Percentiles rank a stretch among this genome's conserved stretches.
Evolutionary conservation across 2,329 filamentous ascomycete species (phyloP).

Genomic region (Stachybotrys echinatus): DNA sequence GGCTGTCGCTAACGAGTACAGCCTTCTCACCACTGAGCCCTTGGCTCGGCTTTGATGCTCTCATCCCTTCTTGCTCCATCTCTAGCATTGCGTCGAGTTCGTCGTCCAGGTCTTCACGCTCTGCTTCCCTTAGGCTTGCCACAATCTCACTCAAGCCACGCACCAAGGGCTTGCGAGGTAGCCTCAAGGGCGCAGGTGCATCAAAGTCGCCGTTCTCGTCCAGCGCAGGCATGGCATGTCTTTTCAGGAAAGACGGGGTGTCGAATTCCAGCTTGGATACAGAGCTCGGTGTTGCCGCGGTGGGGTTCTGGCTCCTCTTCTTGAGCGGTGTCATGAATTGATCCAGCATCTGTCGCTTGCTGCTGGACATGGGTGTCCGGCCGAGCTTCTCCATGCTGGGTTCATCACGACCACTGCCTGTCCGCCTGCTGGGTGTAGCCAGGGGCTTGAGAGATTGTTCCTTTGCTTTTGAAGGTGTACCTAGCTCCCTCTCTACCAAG

Average conservation of each 20-base stretch:
- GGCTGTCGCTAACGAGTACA: constrained; percentile 38
- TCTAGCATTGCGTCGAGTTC: constrained; percentile 72
- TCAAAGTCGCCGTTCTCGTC: constrained; percentile 50
- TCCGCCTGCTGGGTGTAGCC: constrained; percentile 44
- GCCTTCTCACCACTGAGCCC: too few species aligned
- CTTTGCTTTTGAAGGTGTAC: constrained; percentile 38
- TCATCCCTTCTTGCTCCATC: constrained; percentile 48
- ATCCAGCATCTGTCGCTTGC: constrained; percentile 57
- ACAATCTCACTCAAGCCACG: constrained; percentile 71
- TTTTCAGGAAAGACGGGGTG: constrained; percentile 66
- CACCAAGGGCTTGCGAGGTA: constrained; percentile 57
- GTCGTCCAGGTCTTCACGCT: constrained; percentile 66
- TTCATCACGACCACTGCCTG: constrained; percentile 19
- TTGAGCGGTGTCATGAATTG: constrained; percentile 62
- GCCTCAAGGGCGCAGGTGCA: constrained; percentile 42
- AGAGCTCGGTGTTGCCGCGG: constrained; percentile 40
- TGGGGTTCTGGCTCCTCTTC: constrained; percentile 32
- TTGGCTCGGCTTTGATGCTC: constrained; percentile 12
- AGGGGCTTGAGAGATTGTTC: constrained; percentile 11
- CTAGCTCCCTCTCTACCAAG: constrained; percentile 45
- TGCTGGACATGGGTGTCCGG: constrained; percentile 47
- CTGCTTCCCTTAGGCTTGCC: constrained; percentile 61
- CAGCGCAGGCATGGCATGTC: constrained; percentile 41
- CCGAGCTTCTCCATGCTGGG: constrained; percentile 30
- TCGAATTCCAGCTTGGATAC: constrained; percentile 54